Evolutionary conservation across 371 early-diverging fungal species (phyloP).

Genomic region (Sporodiniella umbellata): DNA sequence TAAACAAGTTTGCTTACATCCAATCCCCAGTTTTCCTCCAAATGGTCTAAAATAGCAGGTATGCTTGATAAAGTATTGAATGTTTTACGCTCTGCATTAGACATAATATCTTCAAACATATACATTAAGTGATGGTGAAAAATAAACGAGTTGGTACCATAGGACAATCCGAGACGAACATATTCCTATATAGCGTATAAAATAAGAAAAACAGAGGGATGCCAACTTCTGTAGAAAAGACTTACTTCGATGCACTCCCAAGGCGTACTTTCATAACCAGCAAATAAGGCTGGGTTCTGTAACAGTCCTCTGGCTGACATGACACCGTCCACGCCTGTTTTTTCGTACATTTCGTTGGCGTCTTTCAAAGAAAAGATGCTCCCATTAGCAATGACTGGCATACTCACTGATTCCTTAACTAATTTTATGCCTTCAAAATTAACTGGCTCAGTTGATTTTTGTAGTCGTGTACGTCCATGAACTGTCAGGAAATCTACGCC

Average conservation of each 20-base stretch:
- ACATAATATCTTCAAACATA: constrained; percentile 90
- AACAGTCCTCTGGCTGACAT: constrained; percentile 90
- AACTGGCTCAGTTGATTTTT: constrained; percentile 74
- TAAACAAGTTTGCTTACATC: constrained; percentile 28
- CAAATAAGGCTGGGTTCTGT: constrained; percentile 85
- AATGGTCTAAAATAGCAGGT: constrained; percentile 81
- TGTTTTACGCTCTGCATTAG: constrained; percentile 77
- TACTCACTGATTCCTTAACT: constrained; percentile 65
- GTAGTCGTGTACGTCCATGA: constrained; percentile 78
- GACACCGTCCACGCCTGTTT: constrained; percentile 80
- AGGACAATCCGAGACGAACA: constrained; percentile 70
- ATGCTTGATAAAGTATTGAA: constrained; percentile 83
- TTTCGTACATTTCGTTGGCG: constrained; percentile 62
- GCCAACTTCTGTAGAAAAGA: too few species aligned
- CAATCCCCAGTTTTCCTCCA: constrained; percentile 73
- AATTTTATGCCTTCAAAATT: constrained; percentile 70
- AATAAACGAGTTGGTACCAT: constrained; percentile 83
- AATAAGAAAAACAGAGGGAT: background rate
- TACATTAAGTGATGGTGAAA: constrained; percentile 94
- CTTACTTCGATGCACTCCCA: constrained; percentile 68
- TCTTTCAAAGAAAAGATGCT: constrained; percentile 69
- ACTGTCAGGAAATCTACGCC: constrained; percentile 81
- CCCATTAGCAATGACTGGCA: constrained; percentile 85
- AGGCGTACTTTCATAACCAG: constrained; percentile 67
- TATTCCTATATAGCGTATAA: constrained; percentile 50